Base-by-base conservation (phyloP, 805 yeast species). In the Pichia deserticola region DNA sequence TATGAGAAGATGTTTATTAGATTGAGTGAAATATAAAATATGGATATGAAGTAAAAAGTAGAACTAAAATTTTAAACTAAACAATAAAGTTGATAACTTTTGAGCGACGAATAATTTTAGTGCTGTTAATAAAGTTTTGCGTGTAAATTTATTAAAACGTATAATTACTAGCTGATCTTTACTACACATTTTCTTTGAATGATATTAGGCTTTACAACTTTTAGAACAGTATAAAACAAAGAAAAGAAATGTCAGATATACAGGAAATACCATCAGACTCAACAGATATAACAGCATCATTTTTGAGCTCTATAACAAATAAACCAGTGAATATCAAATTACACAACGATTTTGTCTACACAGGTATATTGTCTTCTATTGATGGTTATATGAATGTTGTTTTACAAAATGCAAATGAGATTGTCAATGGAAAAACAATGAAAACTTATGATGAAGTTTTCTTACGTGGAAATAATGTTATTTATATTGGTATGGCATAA, bases 341-440 rank as follows among this genome's bases (percentile, higher is more conserved):
- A 48, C 79, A 84, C 63, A 86, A 93, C 36, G 98, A 97, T 12
- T 82, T 90, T 53, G 87, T 87, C 52, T 93, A 89, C 67, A 78
- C 74, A 42, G 95, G 92, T 55, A 68, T 60, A 56, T 60, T 58
- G 12, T 48, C 87, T 58, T 87, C 97, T 39, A 90, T 93, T 51
- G 99, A 93, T 64, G 98, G 98, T 8, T 93, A 83, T 71, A 89
- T 93, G 97, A 93, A 93, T 68, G 84, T 93, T 44, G 95, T 92
- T 2, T 74, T 93, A 55, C 89, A 86, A 49, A 76, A 82, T 53
- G 81, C 95, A 5, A 74, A 79, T 43, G 99, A 93, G 62, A 66
- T 68, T 42, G 78, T 79, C 35, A 77, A 77, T 7, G 72, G 73
- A 43, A 61, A 64, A 41, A 77, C 75, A 36, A 78, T 75, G 53